A percentile compares a stretch with the other conserved stretches of the same genome.
These are phyloP conservation scores for Kwoniella mangroviensis DNA, from an alignment of 768 basidiomycete genomes.

Conservation along the genomic window DNA sequence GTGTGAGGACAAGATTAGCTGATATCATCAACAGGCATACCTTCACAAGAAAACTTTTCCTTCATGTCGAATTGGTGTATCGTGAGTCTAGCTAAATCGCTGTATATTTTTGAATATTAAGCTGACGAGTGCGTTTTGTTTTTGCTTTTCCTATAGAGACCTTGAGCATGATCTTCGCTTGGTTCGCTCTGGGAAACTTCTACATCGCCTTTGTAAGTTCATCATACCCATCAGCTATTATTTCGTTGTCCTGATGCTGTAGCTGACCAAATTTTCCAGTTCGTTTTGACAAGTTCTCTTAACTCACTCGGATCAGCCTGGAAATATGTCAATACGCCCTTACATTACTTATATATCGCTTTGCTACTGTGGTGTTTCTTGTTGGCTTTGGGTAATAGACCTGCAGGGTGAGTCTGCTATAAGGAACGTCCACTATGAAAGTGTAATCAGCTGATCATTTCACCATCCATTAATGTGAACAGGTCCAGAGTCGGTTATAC, in stretches of 20 bases:
- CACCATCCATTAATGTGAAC: neutral
- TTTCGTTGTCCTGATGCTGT: neutral
- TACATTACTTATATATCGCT: conserved; percentile 87
- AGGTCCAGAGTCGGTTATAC: conserved; percentile 81
- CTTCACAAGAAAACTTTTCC: conserved; percentile 84
- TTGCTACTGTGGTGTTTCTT: conserved; percentile 85
- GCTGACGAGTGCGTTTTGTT: neutral
- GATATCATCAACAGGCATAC: conserved; percentile 62
- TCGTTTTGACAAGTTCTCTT: conserved; percentile 73
- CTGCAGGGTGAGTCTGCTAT: conserved; percentile 67
- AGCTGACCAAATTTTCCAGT: conserved; percentile 34
- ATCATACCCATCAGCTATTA: neutral
- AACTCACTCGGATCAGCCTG: conserved; percentile 63
- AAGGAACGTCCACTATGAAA: neutral
- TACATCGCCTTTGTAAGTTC: conserved; percentile 75
- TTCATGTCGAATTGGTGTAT: conserved; percentile 91
- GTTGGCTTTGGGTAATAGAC: conserved; percentile 84
- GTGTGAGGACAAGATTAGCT: conserved; percentile 7
- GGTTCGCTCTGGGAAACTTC: conserved; percentile 88
- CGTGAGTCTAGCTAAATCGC: conserved; percentile 54
- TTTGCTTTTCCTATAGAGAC: conserved; percentile 59
- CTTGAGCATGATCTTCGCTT: conserved; percentile 89
- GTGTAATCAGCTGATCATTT: neutral
- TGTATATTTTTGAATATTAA: neutral
- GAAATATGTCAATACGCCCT: conserved; percentile 72